These are phyloP conservation scores for Glycyrrhiza uralensis DNA, from an alignment of 306 rosid genomes.

Conservation along the genomic window DNA sequence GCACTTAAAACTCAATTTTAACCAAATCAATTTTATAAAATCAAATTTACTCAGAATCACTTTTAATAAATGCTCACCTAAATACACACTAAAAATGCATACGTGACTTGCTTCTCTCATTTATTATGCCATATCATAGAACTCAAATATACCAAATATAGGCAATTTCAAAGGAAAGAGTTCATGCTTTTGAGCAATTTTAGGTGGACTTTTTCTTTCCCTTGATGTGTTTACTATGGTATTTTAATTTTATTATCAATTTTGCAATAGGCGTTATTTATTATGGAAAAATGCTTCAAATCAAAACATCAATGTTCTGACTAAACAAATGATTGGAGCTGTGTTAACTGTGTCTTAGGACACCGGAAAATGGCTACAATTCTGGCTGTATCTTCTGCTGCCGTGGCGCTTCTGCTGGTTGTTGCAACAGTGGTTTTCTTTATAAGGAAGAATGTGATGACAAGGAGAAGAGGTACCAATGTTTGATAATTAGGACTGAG, in stretches of 20 bases:
- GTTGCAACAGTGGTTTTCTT: conserved; percentile 21
- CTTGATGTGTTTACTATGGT: too few species aligned
- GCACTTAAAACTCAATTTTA: too few species aligned
- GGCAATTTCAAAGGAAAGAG: background rate
- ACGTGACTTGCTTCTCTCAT: too few species aligned
- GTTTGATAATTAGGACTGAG: background rate
- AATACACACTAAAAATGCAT: too few species aligned
- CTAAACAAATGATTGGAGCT: background rate
- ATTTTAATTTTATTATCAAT: background rate
- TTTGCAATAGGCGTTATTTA: background rate
- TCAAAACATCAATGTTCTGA: background rate
- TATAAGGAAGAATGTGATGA: background rate
- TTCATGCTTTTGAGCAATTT: background rate
- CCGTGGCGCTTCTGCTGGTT: conserved; percentile 12
- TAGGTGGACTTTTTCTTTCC: too few species aligned
- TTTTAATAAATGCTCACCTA: too few species aligned
- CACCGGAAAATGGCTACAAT: background rate
- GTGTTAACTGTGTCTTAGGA: conserved; percentile 17
- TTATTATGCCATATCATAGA: too few species aligned
- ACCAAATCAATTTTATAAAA: too few species aligned
- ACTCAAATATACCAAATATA: background rate
- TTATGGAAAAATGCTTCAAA: background rate
- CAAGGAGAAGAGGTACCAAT: conserved; percentile 13
- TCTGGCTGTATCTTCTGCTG: conserved; percentile 13
- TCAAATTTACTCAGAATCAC: too few species aligned